Evolutionary conservation across 345 rosid genomes (phyloP), one percentile per base, ranked within the genome.

Genomic region (Lepidium sativum): DNA sequence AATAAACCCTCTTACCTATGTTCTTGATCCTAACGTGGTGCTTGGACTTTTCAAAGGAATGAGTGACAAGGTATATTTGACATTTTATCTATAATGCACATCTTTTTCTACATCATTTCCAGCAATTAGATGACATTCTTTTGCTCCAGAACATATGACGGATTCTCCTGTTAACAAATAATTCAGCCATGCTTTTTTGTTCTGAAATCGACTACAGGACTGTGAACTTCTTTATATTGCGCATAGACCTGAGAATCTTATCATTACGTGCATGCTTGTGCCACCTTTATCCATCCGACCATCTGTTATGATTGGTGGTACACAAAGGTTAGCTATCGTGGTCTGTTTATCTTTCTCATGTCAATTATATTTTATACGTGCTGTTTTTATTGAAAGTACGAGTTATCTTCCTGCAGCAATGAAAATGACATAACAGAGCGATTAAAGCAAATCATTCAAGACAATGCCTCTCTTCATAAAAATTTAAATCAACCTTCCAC

Each of bases 261-360:
- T 94, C 34, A 76, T 79, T 55, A 82, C 85, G 16, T 82, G 69
- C 62, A 72, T 94, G 74, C 77, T 92, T 53, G 97, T 90, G 77
- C 99, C 99, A 49, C 99, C 99, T 54, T 81, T 80, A 72, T 72
- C 97, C 41, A 83, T 94, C 74, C 92, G 97, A 48, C 99, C 99
- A 32, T 94, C 97, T 38, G 96, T 88, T 68, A 74, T 84, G 16
- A 67, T 83, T 80, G 96, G 86, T 60, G 90, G 87, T 56, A 68
- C 86, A 17, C 84, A 67, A 60, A 94, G 97, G 99, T 94, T 69
- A 45, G 76, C 53, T 63, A 33, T 62, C 11, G 2, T 32, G 31
- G 31, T 51, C 45, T 39, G 52, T 65, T 53, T 42, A 63, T 29
- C 20, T 21, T 54, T 77, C 60, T 42, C 43, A 60, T 77, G 54